Evolutionary conservation across 176 grass and related monocot species (phyloP).

Genomic region (Oryza coarctata): DNA sequence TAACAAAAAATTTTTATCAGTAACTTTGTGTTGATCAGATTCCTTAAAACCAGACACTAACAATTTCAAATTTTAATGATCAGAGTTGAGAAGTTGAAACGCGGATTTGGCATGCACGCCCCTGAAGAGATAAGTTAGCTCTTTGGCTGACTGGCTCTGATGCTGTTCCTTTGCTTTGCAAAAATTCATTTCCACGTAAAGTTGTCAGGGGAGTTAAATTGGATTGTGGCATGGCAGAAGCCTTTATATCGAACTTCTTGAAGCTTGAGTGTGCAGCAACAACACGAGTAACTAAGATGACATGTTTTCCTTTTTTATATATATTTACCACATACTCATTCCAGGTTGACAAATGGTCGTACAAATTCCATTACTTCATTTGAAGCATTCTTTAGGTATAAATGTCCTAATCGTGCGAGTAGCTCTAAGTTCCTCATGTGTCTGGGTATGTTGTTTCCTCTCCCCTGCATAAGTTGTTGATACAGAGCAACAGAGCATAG

Average conservation of each 20-base stretch:
- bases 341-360: not conserved
- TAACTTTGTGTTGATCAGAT: not conserved
- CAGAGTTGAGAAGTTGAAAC: constrained; percentile 91
- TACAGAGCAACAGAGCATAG: not conserved
- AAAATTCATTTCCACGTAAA: not conserved
- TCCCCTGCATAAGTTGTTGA: not conserved
- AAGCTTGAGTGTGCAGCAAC: not conserved
- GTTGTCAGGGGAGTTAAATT: not conserved
- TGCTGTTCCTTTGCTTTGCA: not conserved
- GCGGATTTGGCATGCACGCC: constrained; percentile 82
- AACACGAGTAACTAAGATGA: not conserved
- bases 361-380: not conserved
- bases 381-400: not conserved
- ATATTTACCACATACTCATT: not conserved
- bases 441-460: not conserved
- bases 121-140: constrained; percentile 56
- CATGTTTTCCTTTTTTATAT: not conserved
- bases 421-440: not conserved
- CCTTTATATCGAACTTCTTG: not conserved
- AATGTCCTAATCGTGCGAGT: not conserved
- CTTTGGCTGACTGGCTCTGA: not conserved
- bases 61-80: not conserved
- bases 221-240: constrained; percentile 4
- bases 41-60: not conserved
- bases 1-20: not conserved